These are phyloP conservation scores for Trichoderma gamsii DNA, from an alignment of 495 filamentous ascomycete species.

Conservation along the genomic window DNA sequence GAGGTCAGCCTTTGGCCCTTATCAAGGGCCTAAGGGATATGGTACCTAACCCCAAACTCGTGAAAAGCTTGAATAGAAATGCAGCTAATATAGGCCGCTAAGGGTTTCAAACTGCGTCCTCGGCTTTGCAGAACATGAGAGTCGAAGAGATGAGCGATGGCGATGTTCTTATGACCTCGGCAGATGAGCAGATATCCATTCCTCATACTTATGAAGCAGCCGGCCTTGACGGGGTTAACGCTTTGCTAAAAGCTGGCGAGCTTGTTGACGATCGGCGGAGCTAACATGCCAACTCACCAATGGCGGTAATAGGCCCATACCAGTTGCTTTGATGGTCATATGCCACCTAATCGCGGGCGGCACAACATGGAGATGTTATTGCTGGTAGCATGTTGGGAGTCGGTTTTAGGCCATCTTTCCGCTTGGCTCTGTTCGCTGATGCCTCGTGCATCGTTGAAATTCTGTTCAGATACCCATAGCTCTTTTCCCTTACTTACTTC, in stretches of 20 bases:
- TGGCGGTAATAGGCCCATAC: neutral
- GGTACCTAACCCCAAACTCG: conserved; percentile 14
- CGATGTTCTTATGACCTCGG: conserved; percentile 12
- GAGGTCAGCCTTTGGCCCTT: neutral
- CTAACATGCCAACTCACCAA: neutral
- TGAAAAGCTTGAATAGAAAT: conserved; percentile 18
- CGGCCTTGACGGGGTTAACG: conserved; percentile 45
- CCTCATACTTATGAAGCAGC: neutral
- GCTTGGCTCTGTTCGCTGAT: neutral
- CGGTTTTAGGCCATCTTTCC: neutral
- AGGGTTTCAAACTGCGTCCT: conserved; percentile 16
- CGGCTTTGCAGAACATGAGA: conserved; percentile 11
- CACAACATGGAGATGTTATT: neutral
- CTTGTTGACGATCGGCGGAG: conserved; percentile 38
- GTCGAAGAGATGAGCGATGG: neutral
- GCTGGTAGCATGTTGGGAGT: neutral
- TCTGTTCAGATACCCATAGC: conserved; percentile 11
- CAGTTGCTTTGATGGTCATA: neutral
- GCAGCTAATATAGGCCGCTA: conserved; percentile 22
- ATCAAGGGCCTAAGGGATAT: conserved; percentile 9
- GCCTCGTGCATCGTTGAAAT: neutral
- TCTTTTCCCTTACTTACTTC: neutral
- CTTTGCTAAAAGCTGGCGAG: conserved; percentile 48
- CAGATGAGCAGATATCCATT: neutral
- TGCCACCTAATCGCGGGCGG: neutral